phyloP scores from a whole-genome alignment of 225 moss, liverwort and hornwort genomes.

The Thuidium tamariscinum region DNA sequence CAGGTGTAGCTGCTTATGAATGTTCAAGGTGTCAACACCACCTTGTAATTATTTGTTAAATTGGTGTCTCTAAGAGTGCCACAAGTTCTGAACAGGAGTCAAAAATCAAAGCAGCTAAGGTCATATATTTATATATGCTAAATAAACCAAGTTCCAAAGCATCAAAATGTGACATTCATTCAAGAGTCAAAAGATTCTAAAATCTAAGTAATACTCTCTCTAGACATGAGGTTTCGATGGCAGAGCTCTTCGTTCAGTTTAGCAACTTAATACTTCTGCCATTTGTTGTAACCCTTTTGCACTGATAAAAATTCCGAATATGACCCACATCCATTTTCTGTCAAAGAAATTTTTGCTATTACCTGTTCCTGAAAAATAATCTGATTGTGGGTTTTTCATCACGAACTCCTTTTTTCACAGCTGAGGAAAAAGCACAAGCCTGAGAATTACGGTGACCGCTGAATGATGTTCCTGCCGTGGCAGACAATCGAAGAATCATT shows the following conservation, averaged over 20 bases:
- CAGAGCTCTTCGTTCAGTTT: background rate
- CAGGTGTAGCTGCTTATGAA: background rate
- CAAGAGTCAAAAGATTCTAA: background rate
- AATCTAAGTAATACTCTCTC: background rate
- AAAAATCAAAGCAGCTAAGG: background rate
- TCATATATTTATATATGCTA: too few species aligned
- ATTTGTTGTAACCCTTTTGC: background rate
- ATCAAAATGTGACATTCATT: background rate
- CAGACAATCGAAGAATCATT: background rate
- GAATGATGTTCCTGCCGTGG: background rate
- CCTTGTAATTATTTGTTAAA: background rate
- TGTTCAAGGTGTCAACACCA: background rate
- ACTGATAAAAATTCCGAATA: background rate
- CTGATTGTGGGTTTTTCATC: background rate
- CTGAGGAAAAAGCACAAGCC: constrained; percentile 27
- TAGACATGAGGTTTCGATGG: background rate
- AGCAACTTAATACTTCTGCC: background rate
- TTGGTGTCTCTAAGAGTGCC: background rate
- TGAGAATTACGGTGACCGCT: constrained; percentile 7
- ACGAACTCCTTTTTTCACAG: background rate
- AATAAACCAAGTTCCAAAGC: background rate
- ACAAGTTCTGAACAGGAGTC: background rate
- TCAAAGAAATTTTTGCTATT: background rate
- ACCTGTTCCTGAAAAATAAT: background rate
- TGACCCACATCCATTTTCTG: background rate